Evolutionary conservation across 2,329 filamentous ascomycete genomes (phyloP).

Genomic region (Colletotrichum sp.): DNA sequence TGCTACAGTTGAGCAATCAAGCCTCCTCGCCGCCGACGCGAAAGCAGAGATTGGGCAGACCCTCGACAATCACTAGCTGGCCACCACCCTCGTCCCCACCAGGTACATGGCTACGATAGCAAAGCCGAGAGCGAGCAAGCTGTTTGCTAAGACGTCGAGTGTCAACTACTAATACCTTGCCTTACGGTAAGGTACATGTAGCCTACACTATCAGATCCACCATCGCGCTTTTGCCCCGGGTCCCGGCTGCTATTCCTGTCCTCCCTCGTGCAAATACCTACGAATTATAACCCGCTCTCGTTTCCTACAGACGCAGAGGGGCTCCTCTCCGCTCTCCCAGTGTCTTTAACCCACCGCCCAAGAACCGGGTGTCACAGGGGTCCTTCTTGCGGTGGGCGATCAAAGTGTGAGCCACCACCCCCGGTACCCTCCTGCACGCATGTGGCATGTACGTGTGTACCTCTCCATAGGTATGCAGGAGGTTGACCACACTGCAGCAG

Average conservation of each 20-base stretch:
- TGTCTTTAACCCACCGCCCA: background rate
- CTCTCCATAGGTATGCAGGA: slow-evolving; percentile 15
- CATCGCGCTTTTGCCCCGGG: background rate
- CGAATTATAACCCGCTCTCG: background rate
- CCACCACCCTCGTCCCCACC: background rate
- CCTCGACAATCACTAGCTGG: background rate
- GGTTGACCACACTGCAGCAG: slow-evolving; percentile 20
- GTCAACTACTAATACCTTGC: background rate
- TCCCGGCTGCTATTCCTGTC: slow-evolving; percentile 16
- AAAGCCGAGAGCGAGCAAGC: background rate
- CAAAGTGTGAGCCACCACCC: slow-evolving; percentile 5
- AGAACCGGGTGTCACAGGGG: slow-evolving; percentile 5
- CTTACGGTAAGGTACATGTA: background rate
- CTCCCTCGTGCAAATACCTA: background rate
- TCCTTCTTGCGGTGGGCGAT: slow-evolving; percentile 7
- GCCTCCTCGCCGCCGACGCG: background rate
- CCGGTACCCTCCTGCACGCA: slow-evolving; percentile 13
- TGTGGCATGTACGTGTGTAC: slow-evolving; percentile 1
- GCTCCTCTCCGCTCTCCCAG: background rate
- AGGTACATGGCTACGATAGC: background rate
- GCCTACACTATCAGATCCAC: slow-evolving; percentile 2
- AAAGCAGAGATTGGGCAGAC: background rate
- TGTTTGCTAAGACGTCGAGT: slow-evolving; percentile 1
- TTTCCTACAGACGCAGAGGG: background rate
- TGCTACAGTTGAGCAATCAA: background rate